phyloP scores from a whole-genome alignment of 2,329 filamentous ascomycete species.

The Byssothecium circinans region DNA sequence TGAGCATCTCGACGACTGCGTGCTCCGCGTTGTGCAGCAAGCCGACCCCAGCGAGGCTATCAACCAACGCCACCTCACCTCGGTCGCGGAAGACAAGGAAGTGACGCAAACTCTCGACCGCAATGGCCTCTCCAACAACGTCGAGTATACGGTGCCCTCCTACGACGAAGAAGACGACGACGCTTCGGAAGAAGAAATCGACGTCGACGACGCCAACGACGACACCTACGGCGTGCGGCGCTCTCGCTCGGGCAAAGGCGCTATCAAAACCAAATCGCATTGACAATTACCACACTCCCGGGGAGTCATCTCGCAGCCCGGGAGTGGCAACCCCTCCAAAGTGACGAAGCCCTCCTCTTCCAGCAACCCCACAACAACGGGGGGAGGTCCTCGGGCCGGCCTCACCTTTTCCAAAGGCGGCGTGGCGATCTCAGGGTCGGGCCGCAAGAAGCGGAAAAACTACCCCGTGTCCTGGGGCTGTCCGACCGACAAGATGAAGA shows the following conservation, averaged over 20 bases:
- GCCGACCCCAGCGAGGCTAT: constrained; percentile 47
- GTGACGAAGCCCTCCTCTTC: constrained; percentile 42
- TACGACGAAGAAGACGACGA: constrained; percentile 63
- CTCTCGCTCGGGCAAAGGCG: constrained; percentile 52
- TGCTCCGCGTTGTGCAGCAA: constrained; percentile 61
- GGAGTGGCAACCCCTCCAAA: constrained; percentile 38
- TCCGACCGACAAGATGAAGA: constrained; percentile 89
- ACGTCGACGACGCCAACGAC: constrained; percentile 56
- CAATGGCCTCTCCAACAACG: constrained; percentile 47
- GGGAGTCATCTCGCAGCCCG: constrained; percentile 46
- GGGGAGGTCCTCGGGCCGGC: constrained; percentile 53
- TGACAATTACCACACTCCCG: constrained; percentile 55
- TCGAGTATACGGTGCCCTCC: constrained; percentile 47
- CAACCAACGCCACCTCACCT: constrained; percentile 46
- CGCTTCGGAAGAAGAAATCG: constrained; percentile 60
- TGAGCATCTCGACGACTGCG: constrained; percentile 81
- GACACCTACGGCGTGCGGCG: constrained; percentile 55
- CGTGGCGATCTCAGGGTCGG: constrained; percentile 58
- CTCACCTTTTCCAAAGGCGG: constrained; percentile 78
- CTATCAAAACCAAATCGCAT: constrained; percentile 54
- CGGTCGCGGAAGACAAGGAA: constrained; percentile 44
- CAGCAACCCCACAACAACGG: constrained; percentile 9
- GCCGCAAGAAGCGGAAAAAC: constrained; percentile 88
- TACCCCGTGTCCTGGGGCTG: constrained; percentile 95
- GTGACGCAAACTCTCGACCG: constrained; percentile 45